Conservation (phyloP, 2,329 filamentous ascomycete genomes). For the Claviceps pusilla region DNA sequence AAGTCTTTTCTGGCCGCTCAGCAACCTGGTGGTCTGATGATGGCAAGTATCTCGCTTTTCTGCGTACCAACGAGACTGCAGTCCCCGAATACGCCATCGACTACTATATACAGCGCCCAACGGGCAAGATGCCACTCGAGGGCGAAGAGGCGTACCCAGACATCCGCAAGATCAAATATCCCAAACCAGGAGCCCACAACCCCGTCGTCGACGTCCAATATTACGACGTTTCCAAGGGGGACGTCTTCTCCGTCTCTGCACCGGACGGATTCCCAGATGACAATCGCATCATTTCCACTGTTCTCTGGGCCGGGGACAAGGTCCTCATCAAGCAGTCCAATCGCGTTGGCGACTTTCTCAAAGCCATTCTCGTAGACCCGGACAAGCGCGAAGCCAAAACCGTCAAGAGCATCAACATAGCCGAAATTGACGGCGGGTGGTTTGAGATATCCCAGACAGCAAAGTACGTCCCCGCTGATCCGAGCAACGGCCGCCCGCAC, state of each 20-base stretch:
- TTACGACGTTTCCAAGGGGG: constrained; percentile 64
- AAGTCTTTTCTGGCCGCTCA: constrained; percentile 53
- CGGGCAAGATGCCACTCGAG: constrained; percentile 46
- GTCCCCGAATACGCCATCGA: constrained; percentile 88
- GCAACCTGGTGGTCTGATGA: constrained; percentile 94
- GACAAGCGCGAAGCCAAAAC: constrained; percentile 56
- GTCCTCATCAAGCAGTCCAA: constrained; percentile 87
- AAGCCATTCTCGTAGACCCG: constrained; percentile 75
- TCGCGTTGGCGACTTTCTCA: constrained; percentile 80
- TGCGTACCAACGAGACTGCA: constrained; percentile 82
- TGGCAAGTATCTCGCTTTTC: constrained; percentile 76
- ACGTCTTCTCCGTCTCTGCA: constrained; percentile 68
- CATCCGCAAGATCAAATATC: constrained; percentile 85
- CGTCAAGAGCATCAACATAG: constrained; percentile 65
- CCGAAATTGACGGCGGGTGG: constrained; percentile 86
- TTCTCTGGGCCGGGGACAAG: constrained; percentile 77
- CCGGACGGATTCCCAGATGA: constrained; percentile 64
- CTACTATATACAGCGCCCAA: constrained; percentile 81
- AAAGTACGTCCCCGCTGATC: constrained; percentile 71
- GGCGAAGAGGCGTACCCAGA: constrained; percentile 86
- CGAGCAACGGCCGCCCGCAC: constrained; percentile 54
- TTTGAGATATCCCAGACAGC: constrained; percentile 86
- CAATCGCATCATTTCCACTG: constrained; percentile 80
- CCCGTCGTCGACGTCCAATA: constrained; percentile 78
- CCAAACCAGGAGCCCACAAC: constrained; percentile 87